Conservation (phyloP, 805 yeast species). For the Myxozyma nipponensis region DNA sequence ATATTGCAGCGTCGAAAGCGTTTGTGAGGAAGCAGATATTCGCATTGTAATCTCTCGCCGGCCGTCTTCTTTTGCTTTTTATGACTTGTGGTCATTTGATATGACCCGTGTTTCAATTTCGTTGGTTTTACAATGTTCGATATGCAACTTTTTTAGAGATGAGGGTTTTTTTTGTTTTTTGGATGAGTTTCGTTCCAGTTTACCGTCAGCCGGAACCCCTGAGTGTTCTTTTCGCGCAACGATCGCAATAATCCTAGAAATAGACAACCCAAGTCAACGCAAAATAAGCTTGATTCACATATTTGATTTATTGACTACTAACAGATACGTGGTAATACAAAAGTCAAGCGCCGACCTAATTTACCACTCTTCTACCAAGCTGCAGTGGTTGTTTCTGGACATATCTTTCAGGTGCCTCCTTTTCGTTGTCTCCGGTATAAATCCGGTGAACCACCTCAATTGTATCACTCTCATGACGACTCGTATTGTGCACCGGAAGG, state of each 20-base stretch:
- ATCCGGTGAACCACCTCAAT: constrained; percentile 14
- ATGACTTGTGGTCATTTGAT: no score
- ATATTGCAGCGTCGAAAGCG: constrained; percentile 59
- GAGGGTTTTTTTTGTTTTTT: no score
- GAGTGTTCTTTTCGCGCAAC: no score
- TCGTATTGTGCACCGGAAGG: background rate
- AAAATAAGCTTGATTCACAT: background rate
- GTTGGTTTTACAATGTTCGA: background rate
- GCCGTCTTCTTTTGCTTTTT: background rate
- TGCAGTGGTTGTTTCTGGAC: constrained; percentile 6
- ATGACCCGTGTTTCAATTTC: no score
- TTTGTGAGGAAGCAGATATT: constrained; percentile 43
- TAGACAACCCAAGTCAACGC: no score
- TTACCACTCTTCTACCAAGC: background rate
- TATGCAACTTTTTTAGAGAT: no score
- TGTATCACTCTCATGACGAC: constrained; percentile 9
- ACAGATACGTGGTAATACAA: no score
- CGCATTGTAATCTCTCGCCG: constrained; percentile 36
- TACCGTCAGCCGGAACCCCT: no score
- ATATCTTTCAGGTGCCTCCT: constrained; percentile 23
- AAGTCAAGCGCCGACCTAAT: background rate
- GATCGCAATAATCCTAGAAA: no score
- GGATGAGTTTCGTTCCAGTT: no score
- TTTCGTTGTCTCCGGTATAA: constrained; percentile 21
- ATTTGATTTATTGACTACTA: background rate